Percentiles rank a stretch among this genome's conserved stretches.
These are phyloP conservation scores for Lyophyllum decastes DNA, from an alignment of 768 basidiomycete genomes.

Conservation along the genomic window DNA sequence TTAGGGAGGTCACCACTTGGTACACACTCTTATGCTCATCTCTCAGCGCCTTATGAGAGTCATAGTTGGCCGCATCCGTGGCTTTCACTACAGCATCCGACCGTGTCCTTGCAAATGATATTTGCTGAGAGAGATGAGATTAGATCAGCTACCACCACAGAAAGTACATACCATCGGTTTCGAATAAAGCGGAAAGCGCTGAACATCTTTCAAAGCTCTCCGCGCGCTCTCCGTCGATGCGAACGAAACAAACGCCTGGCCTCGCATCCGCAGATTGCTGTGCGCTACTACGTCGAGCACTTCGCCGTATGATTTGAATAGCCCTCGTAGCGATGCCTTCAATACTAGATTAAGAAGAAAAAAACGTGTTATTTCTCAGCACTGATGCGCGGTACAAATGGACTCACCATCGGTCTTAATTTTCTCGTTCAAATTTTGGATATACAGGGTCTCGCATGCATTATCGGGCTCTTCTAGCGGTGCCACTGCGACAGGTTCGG, in stretches of 20 bases:
- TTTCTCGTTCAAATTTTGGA: conserved; percentile 96
- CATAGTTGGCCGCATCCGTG: conserved; percentile 65
- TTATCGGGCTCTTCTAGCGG: conserved; percentile 41
- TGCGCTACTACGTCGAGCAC: conserved; percentile 97
- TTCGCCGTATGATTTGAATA: conserved; percentile 93
- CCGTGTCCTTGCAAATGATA: conserved; percentile 86
- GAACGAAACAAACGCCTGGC: conserved; percentile 98
- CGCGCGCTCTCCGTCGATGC: conserved; percentile 77
- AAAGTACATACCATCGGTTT: conserved; percentile 85
- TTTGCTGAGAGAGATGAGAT: conserved; percentile 61
- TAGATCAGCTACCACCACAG: conserved; percentile 4
- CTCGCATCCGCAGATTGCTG: conserved; percentile 93
- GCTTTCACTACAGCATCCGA: conserved; percentile 90
- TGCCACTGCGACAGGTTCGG: conserved; percentile 7
- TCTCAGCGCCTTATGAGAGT: conserved; percentile 73
- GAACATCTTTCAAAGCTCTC: conserved; percentile 90
- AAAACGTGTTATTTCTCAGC: background rate
- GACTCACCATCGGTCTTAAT: conserved; percentile 73
- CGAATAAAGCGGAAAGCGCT: conserved; percentile 92
- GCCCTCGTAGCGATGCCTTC: conserved; percentile 80
- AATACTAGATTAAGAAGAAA: conserved; percentile 54
- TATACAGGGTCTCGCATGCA: conserved; percentile 86
- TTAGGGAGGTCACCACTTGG: conserved; percentile 2
- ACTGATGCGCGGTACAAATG: background rate
- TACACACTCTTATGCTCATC: conserved; percentile 82